Evolutionary conservation across 2,329 filamentous ascomycete species (phyloP), one percentile per base, ranked within the genome.

Genomic region (Penicillium brevicompactum): DNA sequence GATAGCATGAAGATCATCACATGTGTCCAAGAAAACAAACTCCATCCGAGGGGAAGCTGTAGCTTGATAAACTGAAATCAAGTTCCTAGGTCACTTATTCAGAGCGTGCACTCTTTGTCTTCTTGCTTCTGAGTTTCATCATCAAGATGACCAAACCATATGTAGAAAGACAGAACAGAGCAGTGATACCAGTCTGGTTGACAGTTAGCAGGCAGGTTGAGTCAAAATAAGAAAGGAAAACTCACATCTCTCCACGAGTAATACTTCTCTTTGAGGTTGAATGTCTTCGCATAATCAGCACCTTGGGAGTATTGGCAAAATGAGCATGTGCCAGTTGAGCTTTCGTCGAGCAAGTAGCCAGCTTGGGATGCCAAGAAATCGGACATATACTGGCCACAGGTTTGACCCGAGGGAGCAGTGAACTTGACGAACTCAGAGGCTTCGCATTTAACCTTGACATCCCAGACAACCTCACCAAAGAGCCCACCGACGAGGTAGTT

Each of bases 51-150:
- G 24, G 4, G 5, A 27, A 27, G 24, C 4, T 27, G 24, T 8
- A 27, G 5, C 34, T 5, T 14, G 13, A 37, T 4, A 34, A 34
- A 34, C 31, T 4, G 9, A 34, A 34, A 34, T 8, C 31, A 13
- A 34, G 13, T 37, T 13, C 3, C 2, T 14, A 3, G n/a, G 13
- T 44, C 32, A 13, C 11, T 57, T 51, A 72, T 47, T 73, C 71
- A 4, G 65, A 68, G 9, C 68, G 59, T 5, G 76, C 76, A 43
- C 70, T 79, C 69, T 80, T 80, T 14, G 74, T 78, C 58, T 73
- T 75, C 68, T 80, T 80, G 37, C 75, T 80, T 54, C 78, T 67
- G 43, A 80, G 59, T 65, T 79, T 80, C 78, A 80, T 80, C 71
- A 80, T 74, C 22, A 77, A 41, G 60, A 76, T 80, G 1, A 80